phyloP scores from a whole-genome alignment of 306 rosid species.

The Rosa multiflora region DNA sequence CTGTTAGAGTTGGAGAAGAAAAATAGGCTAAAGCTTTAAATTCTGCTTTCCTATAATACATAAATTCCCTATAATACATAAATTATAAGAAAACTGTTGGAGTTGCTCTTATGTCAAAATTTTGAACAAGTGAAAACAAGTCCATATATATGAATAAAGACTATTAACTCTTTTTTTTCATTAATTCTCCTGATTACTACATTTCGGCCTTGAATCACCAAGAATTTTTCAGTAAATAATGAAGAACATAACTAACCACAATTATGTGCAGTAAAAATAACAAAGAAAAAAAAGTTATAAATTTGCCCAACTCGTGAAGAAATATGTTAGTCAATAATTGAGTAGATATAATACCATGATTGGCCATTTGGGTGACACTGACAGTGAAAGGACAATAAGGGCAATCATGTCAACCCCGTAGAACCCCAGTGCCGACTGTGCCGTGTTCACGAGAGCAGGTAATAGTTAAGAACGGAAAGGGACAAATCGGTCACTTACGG shows the following conservation, averaged over 20 bases:
- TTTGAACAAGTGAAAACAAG: neutral
- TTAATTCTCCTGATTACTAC: too few relatives aligned
- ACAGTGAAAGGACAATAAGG: neutral
- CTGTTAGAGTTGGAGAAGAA: too few relatives aligned
- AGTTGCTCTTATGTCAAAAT: too few relatives aligned
- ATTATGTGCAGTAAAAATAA: neutral
- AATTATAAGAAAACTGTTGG: too few relatives aligned
- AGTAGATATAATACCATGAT: neutral
- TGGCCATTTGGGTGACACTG: neutral
- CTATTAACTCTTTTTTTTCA: too few relatives aligned
- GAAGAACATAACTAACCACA: neutral
- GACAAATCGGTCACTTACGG: constrained; percentile 19
- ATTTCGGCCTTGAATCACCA: neutral
- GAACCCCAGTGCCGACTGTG: neutral
- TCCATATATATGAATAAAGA: neutral
- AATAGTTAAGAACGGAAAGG: neutral
- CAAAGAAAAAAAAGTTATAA: neutral
- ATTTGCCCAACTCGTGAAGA: neutral
- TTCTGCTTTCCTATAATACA: too few relatives aligned
- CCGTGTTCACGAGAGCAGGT: neutral
- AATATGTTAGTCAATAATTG: neutral
- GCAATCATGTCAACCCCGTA: neutral
- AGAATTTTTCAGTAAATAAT: neutral
- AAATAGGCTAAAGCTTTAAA: too few relatives aligned
- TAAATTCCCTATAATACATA: too few relatives aligned